A percentile compares a stretch with the other conserved stretches of the same genome.
These are phyloP conservation scores for Rauvolfia tetraphylla DNA, from an alignment of 257 asterid genomes.

Conservation along the genomic window DNA sequence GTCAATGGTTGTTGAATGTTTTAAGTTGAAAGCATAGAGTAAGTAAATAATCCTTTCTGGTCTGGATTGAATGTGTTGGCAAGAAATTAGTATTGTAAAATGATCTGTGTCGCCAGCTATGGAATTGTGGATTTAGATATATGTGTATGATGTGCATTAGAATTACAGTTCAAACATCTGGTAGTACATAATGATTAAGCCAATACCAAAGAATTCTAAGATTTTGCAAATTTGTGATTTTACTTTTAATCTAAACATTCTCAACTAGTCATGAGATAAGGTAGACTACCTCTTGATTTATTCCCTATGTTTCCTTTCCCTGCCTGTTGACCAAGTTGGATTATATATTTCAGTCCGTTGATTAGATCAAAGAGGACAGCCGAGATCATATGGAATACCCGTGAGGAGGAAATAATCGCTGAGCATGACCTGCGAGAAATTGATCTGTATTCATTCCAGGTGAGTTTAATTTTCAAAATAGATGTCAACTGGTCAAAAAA, in stretches of 20 bases:
- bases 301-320: conserved; percentile 6
- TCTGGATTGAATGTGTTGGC: not conserved
- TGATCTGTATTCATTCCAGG: conserved; percentile 93
- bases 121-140: not conserved
- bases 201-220: not conserved
- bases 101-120: not conserved
- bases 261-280: not conserved
- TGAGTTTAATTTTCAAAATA: conserved; percentile 26
- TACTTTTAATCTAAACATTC: not conserved
- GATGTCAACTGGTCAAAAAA: not conserved
- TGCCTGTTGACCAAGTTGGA: conserved; percentile 22
- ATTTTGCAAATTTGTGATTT: not conserved
- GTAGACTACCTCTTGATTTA: not conserved
- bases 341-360: conserved; percentile 62
- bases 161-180: not conserved
- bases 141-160: not conserved
- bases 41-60: not conserved
- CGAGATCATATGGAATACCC: conserved; percentile 85
- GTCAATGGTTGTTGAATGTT: not conserved
- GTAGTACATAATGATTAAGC: not conserved
- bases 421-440: conserved; percentile 82
- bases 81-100: not conserved
- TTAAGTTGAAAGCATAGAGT: not conserved
- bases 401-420: conserved; percentile 69
- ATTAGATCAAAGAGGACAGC: conserved; percentile 89